Conservation (phyloP, 1,139 yeast species). For the Suhomyces kunorum region DNA sequence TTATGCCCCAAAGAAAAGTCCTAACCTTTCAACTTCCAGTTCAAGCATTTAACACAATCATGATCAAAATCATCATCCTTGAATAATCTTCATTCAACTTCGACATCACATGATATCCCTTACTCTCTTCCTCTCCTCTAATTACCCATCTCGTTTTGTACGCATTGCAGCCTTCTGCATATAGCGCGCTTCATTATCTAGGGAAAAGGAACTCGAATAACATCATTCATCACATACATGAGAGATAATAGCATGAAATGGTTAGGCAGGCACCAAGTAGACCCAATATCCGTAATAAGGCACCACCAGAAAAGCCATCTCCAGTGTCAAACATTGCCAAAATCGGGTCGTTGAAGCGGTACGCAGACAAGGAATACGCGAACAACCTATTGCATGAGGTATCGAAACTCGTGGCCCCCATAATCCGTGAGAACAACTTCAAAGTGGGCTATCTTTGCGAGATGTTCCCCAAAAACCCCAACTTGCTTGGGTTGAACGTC, state of each 20-base stretch:
- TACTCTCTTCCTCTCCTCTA: too few relatives aligned
- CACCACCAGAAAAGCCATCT: slow-evolving; percentile 25
- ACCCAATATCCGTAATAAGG: background rate
- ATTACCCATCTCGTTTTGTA: too few relatives aligned
- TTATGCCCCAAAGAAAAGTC: too few relatives aligned
- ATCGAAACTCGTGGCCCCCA: slow-evolving; percentile 66
- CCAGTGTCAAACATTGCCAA: slow-evolving; percentile 52
- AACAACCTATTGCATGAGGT: slow-evolving; percentile 58
- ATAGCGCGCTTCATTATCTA: background rate
- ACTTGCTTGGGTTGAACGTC: slow-evolving; percentile 81
- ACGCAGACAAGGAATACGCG: slow-evolving; percentile 58
- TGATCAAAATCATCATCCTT: too few relatives aligned
- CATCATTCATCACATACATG: background rate
- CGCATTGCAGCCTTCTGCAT: slow-evolving; percentile 1
- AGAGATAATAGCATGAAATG: slow-evolving; percentile 7
- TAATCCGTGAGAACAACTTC: slow-evolving; percentile 68
- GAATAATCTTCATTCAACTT: too few relatives aligned
- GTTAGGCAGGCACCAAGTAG: slow-evolving; percentile 9
- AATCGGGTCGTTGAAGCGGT: slow-evolving; percentile 59
- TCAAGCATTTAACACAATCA: too few relatives aligned
- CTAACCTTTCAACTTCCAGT: too few relatives aligned
- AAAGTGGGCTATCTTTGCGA: slow-evolving; percentile 74
- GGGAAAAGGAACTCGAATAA: background rate
- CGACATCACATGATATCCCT: too few relatives aligned
- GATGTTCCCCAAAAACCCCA: slow-evolving; percentile 73